Evolutionary conservation across 1,139 yeast species (phyloP).

Genomic region (Blastobotrys elegans): DNA sequence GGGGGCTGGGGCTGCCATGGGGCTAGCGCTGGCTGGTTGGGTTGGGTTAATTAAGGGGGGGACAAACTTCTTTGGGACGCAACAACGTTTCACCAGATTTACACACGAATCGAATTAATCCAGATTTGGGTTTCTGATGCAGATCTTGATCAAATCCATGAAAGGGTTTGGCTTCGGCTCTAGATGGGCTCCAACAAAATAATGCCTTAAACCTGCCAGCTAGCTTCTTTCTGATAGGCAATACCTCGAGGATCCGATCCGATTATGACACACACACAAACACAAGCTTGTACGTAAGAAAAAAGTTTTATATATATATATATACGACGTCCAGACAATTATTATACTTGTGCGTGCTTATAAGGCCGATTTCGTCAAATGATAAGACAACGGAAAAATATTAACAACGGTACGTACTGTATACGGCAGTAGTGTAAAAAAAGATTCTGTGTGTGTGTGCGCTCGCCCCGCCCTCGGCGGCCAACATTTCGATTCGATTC

Average conservation of each 20-base stretch:
- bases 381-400: not conserved
- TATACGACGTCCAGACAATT: too few species aligned
- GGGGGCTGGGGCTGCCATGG: too few species aligned
- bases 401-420: not conserved
- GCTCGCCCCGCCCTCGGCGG: not conserved
- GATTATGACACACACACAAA: too few species aligned
- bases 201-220: not conserved
- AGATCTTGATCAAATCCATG: not conserved
- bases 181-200: too few species aligned
- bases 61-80: not conserved
- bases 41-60: too few species aligned
- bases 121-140: not conserved
- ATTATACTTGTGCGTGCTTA: too few species aligned
- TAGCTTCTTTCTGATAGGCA: not conserved
- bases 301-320: too few species aligned
- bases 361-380: not conserved
- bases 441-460: not conserved
- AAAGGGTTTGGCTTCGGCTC: too few species aligned
- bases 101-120: not conserved
- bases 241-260: too few species aligned
- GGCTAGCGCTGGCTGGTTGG: too few species aligned
- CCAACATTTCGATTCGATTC: too few species aligned
- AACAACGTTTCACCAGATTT: not conserved
- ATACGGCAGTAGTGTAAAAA: not conserved
- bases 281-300: too few species aligned